Conservation (phyloP, 495 filamentous ascomycete genomes). For the Cladorrhinum samala region DNA sequence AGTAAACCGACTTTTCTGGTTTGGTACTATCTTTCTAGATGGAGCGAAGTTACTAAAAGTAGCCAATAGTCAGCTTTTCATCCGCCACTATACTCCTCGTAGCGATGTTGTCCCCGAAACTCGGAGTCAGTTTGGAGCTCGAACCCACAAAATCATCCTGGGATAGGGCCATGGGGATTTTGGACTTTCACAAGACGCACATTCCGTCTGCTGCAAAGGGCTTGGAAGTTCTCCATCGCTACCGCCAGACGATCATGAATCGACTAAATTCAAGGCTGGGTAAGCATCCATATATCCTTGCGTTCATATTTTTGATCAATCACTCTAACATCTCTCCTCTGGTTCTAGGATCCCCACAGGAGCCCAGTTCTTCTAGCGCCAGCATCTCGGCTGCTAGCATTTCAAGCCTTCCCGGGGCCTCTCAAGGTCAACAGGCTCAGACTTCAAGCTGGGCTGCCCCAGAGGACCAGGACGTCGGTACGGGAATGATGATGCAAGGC, state of each 20-base stretch:
- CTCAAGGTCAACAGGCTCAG: no score
- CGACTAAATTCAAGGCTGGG: background rate
- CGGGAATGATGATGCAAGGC: conserved; percentile 2
- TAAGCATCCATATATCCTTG: background rate
- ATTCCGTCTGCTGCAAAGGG: conserved; percentile 12
- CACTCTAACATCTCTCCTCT: no score
- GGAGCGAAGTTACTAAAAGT: no score
- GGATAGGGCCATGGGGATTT: conserved; percentile 14
- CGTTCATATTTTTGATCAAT: background rate
- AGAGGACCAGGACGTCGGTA: no score
- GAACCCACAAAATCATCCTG: conserved; percentile 13
- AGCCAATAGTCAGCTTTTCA: conserved; percentile 17
- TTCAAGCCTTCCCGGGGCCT: background rate
- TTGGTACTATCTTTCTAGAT: background rate
- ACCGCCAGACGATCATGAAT: background rate
- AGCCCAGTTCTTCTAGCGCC: background rate
- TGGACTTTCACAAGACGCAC: conserved; percentile 8
- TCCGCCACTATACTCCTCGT: conserved; percentile 15
- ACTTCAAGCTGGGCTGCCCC: no score
- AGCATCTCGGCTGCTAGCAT: background rate
- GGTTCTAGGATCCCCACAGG: background rate
- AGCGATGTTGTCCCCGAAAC: conserved; percentile 6
- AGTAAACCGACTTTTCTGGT: background rate
- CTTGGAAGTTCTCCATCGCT: conserved; percentile 8
- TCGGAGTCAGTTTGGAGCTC: conserved; percentile 9